Base-by-base conservation (phyloP, 2,329 filamentous ascomycete species). In the Colletotrichum echinochloae region DNA sequence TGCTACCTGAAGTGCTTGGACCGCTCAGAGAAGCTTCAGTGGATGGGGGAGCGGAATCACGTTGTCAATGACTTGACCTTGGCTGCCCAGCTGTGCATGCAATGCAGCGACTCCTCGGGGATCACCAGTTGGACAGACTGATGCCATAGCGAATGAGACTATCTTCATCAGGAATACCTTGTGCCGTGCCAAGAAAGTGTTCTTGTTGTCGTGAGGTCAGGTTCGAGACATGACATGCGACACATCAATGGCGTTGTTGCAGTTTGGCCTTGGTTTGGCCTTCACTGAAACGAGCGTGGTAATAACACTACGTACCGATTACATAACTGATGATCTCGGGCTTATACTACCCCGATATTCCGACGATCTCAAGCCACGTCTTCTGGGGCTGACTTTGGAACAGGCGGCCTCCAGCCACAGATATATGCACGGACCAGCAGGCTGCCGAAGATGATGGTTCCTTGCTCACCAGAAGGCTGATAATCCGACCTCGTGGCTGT, bases 21-120 rank as follows among this genome's bases (percentile, higher is more conserved):
- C 64, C 62, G 44, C 68, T 28, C 33, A 54, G 46, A 68, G 49
- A 63, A 70, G 64, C 67, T 70, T 70, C 64, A 62, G 57, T 63
- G 51, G 28, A 62, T 37, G 57, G 46, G 51, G 51, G 23, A 26
- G n/a, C 37, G 37, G 68, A 48, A 49, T 59, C 52, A 39, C 56
- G 65, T 68, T 51, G 60, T 68, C 28, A 9, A 51, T 39, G 33
- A 61, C 67, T 49, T 70, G 52, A 44, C 55, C 66, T 46, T 23
- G 23, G 48, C 28, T 60, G 44, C 28, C 35, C 59, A 68, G 55
- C 68, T 68, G 68, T 68, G 68, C 65, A 63, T 57, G 30, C 46
- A 55, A 71, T 71, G 68, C 68, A 63, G 39, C 44, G 28, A 49
- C 26, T 26, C 44, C 65, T 68, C 68, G 57, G 26, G 68, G 68